A percentile compares a stretch with the other conserved stretches of the same genome.
Conservation (phyloP, 495 filamentous ascomycete species). For the Alectoria sarmentosa region DNA sequence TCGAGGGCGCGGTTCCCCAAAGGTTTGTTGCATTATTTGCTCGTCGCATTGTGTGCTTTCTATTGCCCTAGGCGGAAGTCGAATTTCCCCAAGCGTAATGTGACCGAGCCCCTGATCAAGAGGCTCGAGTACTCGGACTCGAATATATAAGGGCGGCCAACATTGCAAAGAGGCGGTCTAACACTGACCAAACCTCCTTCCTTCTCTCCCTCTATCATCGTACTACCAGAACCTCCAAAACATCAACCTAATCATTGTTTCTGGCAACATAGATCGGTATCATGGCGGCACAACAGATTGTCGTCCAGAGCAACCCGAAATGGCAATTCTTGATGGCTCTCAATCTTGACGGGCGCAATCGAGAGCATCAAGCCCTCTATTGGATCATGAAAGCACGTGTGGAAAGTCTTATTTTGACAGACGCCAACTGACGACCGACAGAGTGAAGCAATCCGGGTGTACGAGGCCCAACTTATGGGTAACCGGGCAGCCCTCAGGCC, state of each 20-base stretch:
- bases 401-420: neutral
- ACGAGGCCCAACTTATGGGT: conserved; percentile 38
- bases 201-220: neutral
- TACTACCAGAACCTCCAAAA: neutral
- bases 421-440: conserved; percentile 25
- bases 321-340: conserved; percentile 10
- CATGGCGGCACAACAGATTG: neutral
- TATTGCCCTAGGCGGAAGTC: neutral
- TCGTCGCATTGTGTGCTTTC: neutral
- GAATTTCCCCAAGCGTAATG: neutral
- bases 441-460: conserved; percentile 44
- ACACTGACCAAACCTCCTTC: neutral
- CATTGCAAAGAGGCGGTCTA: neutral
- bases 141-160: neutral
- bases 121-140: neutral
- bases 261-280: neutral
- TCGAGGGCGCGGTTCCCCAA: neutral
- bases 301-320: conserved; percentile 13
- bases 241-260: neutral
- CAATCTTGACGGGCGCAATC: conserved; percentile 4
- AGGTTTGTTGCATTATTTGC: conserved; percentile 3
- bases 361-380: conserved; percentile 9
- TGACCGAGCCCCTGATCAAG: neutral
- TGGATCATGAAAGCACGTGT: conserved; percentile 18
- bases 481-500: conserved; percentile 36